These are phyloP conservation scores for Saturnispora zaruensis DNA, from an alignment of 805 yeast species.

Conservation along the genomic window DNA sequence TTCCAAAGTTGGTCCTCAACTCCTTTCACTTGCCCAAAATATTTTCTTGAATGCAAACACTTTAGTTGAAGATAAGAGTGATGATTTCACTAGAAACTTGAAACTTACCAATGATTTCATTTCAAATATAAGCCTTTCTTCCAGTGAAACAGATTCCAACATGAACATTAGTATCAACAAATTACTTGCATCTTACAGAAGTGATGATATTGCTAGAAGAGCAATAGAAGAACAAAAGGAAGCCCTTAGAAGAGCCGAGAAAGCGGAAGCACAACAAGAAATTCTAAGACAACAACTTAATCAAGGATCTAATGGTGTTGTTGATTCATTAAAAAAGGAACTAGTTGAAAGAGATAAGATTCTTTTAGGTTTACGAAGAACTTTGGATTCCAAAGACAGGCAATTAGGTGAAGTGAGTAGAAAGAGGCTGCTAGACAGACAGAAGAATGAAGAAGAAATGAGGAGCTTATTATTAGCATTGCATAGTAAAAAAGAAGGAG, in stretches of 20 bases:
- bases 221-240: constrained; percentile 45
- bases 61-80: constrained; percentile 19
- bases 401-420: constrained; percentile 59
- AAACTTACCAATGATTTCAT: constrained; percentile 47
- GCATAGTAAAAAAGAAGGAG: constrained; percentile 31
- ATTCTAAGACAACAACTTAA: constrained; percentile 22
- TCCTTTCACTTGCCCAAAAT: constrained; percentile 59
- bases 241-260: constrained; percentile 31
- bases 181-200: constrained; percentile 60
- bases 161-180: constrained; percentile 71
- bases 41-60: constrained; percentile 42
- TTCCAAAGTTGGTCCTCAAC: constrained; percentile 49
- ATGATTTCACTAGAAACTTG: constrained; percentile 44
- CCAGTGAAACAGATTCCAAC: constrained; percentile 52
- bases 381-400: constrained; percentile 48
- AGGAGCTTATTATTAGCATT: constrained; percentile 60
- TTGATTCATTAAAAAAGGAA: constrained; percentile 52
- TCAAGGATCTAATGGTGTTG: constrained; percentile 70
- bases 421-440: constrained; percentile 54
- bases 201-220: constrained; percentile 78
- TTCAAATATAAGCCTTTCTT: constrained; percentile 44
- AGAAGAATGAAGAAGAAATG: constrained; percentile 69
- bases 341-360: constrained; percentile 55
- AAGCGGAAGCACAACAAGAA: constrained; percentile 37
- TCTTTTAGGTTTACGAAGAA: constrained; percentile 49